phyloP scores from a whole-genome alignment of 169 alveolate genomes.

The Pseudocohnilembus persalinus region DNA sequence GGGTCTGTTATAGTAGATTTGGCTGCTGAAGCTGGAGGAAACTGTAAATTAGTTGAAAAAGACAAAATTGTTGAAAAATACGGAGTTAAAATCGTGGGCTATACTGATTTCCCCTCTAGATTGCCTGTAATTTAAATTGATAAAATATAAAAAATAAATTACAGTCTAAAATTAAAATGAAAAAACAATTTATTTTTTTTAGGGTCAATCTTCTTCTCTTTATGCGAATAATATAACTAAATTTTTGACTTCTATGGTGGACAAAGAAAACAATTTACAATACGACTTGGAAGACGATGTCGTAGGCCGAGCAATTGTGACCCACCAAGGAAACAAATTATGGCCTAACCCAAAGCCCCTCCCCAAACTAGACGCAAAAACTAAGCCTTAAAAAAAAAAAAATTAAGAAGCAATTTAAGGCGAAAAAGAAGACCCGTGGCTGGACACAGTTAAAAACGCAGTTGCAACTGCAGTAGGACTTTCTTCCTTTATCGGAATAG shows the following conservation, averaged over 20 bases:
- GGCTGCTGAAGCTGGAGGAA: slow-evolving; percentile 93
- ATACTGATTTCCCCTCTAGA: slow-evolving; percentile 85
- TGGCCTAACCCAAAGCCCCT: slow-evolving; percentile 55
- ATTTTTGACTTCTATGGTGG: slow-evolving; percentile 19
- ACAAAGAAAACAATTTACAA: slow-evolving; percentile 24
- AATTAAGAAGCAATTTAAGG: slow-evolving; percentile 16
- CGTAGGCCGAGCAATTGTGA: slow-evolving; percentile 34
- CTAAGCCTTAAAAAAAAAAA: slow-evolving; percentile 7
- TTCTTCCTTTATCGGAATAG: slow-evolving; percentile 16
- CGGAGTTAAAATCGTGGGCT: slow-evolving; percentile 89
- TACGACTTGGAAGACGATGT: slow-evolving; percentile 36
- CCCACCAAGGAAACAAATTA: slow-evolving; percentile 40
- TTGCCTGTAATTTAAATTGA: too few relatives aligned
- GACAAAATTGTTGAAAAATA: slow-evolving; percentile 70
- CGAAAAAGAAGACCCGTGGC: slow-evolving; percentile 16
- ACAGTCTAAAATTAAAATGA: too few relatives aligned
- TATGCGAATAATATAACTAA: slow-evolving; percentile 33
- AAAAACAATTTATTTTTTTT: too few relatives aligned
- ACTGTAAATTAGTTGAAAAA: slow-evolving; percentile 79
- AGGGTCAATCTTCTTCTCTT: slow-evolving; percentile 13
- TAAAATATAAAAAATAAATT: slow-evolving; percentile 48
- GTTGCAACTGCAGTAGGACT: slow-evolving; percentile 1
- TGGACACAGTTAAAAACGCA: slow-evolving; percentile 13
- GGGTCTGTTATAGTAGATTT: slow-evolving; percentile 92
- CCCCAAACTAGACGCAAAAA: slow-evolving; percentile 25